These are phyloP conservation scores for Xylaria bambusicola DNA, from an alignment of 495 filamentous ascomycete genomes.

Conservation along the genomic window DNA sequence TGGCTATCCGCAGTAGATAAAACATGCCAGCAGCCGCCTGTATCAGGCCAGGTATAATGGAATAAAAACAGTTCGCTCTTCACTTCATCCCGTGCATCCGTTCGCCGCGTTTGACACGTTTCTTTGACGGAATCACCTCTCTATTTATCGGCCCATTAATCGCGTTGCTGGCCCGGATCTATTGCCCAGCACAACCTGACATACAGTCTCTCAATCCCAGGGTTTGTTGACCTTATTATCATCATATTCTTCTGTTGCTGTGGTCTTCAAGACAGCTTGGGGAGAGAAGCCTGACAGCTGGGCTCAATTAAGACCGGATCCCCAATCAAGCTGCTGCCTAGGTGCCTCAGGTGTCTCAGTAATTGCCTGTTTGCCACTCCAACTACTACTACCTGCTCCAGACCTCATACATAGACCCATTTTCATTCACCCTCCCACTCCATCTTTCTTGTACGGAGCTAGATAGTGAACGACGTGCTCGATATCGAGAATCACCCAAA, in stretches of 20 bases:
- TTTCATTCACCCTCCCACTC: background rate
- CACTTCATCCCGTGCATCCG: background rate
- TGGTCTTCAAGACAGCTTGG: too few relatives aligned
- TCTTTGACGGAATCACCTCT: too few relatives aligned
- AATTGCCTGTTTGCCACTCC: background rate
- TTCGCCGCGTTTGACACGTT: conserved; percentile 1
- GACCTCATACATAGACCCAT: background rate
- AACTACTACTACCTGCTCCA: too few relatives aligned
- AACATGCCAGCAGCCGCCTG: conserved; percentile 2
- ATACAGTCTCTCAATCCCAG: background rate
- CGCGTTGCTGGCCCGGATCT: background rate
- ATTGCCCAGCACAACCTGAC: background rate
- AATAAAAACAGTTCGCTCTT: background rate
- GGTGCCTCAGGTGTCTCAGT: background rate
- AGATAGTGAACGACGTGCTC: background rate
- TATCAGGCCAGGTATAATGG: background rate
- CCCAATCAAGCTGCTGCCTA: background rate
- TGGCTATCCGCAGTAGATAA: background rate
- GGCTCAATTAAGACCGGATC: background rate
- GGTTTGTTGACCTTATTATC: too few relatives aligned
- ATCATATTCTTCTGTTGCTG: too few relatives aligned
- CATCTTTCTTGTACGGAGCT: background rate
- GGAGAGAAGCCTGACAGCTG: background rate
- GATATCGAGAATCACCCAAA: background rate
- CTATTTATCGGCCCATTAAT: background rate